phyloP scores from a whole-genome alignment of 176 grass and related monocot species.

The Juncus inflexus region DNA sequence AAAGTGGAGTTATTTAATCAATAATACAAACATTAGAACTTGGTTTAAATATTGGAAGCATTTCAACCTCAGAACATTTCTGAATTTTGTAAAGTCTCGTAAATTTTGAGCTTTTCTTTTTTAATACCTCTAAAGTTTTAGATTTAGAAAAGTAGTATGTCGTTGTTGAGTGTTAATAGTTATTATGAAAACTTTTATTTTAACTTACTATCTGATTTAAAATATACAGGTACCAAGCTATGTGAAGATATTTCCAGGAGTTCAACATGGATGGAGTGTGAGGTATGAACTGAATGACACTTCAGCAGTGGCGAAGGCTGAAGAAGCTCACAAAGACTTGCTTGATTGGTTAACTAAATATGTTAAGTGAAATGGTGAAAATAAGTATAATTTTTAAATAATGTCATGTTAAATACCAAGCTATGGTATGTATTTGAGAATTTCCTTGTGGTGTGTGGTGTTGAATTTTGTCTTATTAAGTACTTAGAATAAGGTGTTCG shows the following conservation, averaged over 20 bases:
- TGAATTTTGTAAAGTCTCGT: too few relatives aligned
- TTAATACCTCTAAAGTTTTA: not conserved
- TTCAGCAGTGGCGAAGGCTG: conserved; percentile 21
- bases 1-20: too few relatives aligned
- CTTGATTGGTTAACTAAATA: conserved; percentile 32
- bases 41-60: too few relatives aligned
- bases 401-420: conserved; percentile 1
- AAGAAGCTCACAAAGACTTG: conserved; percentile 39
- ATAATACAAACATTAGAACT: too few relatives aligned
- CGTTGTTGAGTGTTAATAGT: not conserved
- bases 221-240: conserved; percentile 31
- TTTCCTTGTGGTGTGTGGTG: not conserved
- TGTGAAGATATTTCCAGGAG: conserved; percentile 40
- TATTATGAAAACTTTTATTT: not conserved
- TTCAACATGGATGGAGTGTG: conserved; percentile 37
- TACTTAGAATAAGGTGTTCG: conserved; percentile 1
- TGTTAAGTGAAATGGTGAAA: conserved; percentile 24
- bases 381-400: not conserved
- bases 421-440: not conserved
- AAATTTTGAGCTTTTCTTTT: too few relatives aligned
- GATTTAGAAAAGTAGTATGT: not conserved
- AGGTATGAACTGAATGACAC: conserved; percentile 33
- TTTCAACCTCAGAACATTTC: too few relatives aligned
- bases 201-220: not conserved
- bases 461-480: not conserved